Evolutionary conservation across 257 asterid genomes (phyloP).

Genomic region (Gentiana dahurica): DNA sequence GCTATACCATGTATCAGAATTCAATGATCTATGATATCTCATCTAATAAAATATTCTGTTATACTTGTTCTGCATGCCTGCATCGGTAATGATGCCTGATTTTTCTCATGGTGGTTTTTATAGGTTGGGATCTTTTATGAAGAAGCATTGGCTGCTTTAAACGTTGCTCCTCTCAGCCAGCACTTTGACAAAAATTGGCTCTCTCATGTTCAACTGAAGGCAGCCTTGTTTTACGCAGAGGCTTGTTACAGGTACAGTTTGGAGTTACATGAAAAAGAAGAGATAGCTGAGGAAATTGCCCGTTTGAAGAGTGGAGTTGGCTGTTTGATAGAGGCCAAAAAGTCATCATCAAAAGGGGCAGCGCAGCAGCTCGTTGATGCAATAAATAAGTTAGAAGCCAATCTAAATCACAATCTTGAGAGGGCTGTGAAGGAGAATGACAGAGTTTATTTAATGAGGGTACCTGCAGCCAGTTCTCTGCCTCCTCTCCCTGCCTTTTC

Average conservation of each 20-base stretch:
- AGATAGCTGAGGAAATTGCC: slow-evolving; percentile 95
- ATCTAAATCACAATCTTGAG: slow-evolving; percentile 60
- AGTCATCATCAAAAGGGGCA: slow-evolving; percentile 73
- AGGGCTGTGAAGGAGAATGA: slow-evolving; percentile 94
- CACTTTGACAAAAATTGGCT: slow-evolving; percentile 90
- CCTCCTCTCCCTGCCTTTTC: slow-evolving; percentile 80
- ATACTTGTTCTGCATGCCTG: background rate
- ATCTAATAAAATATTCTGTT: no score
- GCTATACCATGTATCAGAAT: no score
- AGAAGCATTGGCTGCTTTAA: slow-evolving; percentile 80
- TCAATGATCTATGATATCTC: no score
- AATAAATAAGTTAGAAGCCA: slow-evolving; percentile 58
- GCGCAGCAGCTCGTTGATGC: slow-evolving; percentile 84
- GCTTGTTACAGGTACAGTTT: slow-evolving; percentile 84
- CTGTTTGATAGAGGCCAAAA: slow-evolving; percentile 67
- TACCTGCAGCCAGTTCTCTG: slow-evolving; percentile 77
- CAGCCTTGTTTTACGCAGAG: slow-evolving; percentile 90
- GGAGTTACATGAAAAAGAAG: slow-evolving; percentile 94
- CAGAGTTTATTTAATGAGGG: slow-evolving; percentile 92
- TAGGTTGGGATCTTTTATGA: slow-evolving; percentile 89
- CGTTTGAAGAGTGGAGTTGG: slow-evolving; percentile 77
- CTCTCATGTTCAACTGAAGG: slow-evolving; percentile 85
- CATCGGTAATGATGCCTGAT: slow-evolving; percentile 6
- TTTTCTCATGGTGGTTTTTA: background rate
- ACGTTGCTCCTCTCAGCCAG: slow-evolving; percentile 67